These are phyloP conservation scores for Populus euphratica DNA, from an alignment of 345 rosid genomes.

Conservation along the genomic window DNA sequence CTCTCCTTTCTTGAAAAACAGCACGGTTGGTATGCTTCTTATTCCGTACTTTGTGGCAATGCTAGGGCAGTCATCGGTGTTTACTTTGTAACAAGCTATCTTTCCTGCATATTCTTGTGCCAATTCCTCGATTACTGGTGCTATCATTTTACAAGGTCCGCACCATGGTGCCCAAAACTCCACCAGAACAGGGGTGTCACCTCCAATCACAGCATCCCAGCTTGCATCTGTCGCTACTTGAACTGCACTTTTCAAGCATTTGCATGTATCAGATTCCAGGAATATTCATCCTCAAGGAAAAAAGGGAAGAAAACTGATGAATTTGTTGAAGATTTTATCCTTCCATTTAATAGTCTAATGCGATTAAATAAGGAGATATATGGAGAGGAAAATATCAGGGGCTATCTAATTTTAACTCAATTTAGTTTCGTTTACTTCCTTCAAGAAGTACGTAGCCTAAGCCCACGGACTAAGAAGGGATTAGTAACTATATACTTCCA, in stretches of 20 bases:
- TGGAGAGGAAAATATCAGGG: no score
- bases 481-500: neutral
- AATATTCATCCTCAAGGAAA: neutral
- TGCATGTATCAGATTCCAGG: neutral
- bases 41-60: constrained; percentile 60
- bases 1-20: constrained; percentile 65
- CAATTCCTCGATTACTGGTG: constrained; percentile 54
- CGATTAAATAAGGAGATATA: neutral
- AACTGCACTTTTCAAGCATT: constrained; percentile 34
- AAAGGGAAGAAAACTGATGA: neutral
- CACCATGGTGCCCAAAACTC: constrained; percentile 91
- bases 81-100: constrained; percentile 54
- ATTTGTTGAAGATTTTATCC: neutral
- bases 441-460: neutral
- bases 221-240: constrained; percentile 48
- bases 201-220: constrained; percentile 48
- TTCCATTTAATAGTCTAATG: neutral
- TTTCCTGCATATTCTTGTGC: constrained; percentile 68
- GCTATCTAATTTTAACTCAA: neutral
- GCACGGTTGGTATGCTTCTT: constrained; percentile 70
- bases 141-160: constrained; percentile 75
- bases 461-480: neutral
- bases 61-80: constrained; percentile 65
- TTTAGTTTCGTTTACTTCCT: neutral
- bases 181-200: constrained; percentile 52